phyloP scores from a whole-genome alignment of 2,329 filamentous ascomycete genomes.

The Microdochium paspali region DNA sequence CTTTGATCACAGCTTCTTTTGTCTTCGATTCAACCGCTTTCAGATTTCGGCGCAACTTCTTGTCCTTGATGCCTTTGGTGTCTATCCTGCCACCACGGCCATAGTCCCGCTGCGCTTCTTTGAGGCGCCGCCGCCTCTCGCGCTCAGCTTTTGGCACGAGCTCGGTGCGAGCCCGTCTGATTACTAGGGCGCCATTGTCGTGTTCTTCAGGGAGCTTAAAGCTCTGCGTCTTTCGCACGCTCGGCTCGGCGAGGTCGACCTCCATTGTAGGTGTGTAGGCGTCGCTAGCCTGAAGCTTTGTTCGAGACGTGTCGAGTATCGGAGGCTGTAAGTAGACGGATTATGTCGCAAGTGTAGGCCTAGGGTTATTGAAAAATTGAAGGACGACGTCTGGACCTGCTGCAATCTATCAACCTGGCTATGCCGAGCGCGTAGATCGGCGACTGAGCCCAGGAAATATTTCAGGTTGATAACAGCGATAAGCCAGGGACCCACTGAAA shows the following conservation, averaged over 20 bases:
- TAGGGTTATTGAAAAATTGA: neutral
- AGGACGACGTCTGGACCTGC: neutral
- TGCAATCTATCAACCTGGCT: neutral
- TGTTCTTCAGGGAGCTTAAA: constrained; percentile 17
- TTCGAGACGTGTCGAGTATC: neutral
- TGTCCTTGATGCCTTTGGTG: constrained; percentile 69
- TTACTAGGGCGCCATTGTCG: constrained; percentile 43
- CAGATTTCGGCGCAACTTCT: constrained; percentile 78
- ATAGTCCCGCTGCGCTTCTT: constrained; percentile 65
- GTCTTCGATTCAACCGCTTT: constrained; percentile 74
- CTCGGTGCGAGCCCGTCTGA: constrained; percentile 39
- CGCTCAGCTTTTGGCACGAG: constrained; percentile 41
- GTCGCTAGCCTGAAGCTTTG: neutral
- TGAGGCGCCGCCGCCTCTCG: constrained; percentile 39
- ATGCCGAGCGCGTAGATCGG: neutral
- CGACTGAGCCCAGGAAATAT: neutral
- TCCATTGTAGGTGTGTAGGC: constrained; percentile 11
- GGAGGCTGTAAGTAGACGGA: neutral
- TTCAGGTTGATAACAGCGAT: neutral
- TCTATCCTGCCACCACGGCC: constrained; percentile 73
- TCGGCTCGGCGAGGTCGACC: constrained; percentile 6
- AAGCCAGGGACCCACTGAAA: neutral
- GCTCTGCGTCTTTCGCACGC: neutral
- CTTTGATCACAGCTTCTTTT: constrained; percentile 68
- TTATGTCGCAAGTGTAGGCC: neutral